Evolutionary conservation across 192 early-diverging fungal genomes (phyloP).

Genomic region (Coemansia sp.): DNA sequence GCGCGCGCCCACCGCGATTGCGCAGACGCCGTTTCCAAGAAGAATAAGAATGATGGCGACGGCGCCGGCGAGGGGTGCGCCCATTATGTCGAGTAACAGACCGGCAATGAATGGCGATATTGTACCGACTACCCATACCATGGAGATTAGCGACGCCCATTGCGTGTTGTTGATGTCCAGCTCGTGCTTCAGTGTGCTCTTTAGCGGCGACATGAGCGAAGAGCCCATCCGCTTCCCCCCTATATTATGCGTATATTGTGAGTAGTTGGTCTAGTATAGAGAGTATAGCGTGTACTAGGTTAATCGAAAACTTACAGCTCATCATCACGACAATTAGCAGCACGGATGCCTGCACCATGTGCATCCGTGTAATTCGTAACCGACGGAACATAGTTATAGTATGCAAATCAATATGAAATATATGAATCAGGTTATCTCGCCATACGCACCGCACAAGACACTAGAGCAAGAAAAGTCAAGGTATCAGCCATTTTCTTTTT

Average conservation of each 20-base stretch:
- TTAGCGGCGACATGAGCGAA: slow-evolving; percentile 51
- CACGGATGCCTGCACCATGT: slow-evolving; percentile 45
- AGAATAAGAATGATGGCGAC: slow-evolving; percentile 44
- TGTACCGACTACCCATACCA: slow-evolving; percentile 55
- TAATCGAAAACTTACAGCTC: slow-evolving; percentile 38
- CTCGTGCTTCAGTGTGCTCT: slow-evolving; percentile 55
- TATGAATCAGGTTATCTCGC: background rate
- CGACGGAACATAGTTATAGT: slow-evolving; percentile 1
- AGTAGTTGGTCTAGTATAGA: no score
- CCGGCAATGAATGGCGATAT: slow-evolving; percentile 56
- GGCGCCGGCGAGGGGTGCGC: slow-evolving; percentile 46
- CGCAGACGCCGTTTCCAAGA: slow-evolving; percentile 45
- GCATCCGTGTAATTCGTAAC: slow-evolving; percentile 37
- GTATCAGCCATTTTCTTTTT: background rate
- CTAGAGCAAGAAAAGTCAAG: background rate
- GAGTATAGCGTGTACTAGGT: no score
- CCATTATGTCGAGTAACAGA: slow-evolving; percentile 55
- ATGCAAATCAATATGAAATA: background rate
- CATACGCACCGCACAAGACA: slow-evolving; percentile 1
- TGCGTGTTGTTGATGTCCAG: slow-evolving; percentile 56
- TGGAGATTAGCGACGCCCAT: slow-evolving; percentile 53
- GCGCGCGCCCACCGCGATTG: slow-evolving; percentile 34
- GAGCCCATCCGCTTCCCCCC: slow-evolving; percentile 56
- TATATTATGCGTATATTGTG: slow-evolving; percentile 5
- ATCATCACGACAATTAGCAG: slow-evolving; percentile 49